Base-by-base conservation (phyloP, 2,329 filamentous ascomycete genomes). In the Onygenales sp. region DNA sequence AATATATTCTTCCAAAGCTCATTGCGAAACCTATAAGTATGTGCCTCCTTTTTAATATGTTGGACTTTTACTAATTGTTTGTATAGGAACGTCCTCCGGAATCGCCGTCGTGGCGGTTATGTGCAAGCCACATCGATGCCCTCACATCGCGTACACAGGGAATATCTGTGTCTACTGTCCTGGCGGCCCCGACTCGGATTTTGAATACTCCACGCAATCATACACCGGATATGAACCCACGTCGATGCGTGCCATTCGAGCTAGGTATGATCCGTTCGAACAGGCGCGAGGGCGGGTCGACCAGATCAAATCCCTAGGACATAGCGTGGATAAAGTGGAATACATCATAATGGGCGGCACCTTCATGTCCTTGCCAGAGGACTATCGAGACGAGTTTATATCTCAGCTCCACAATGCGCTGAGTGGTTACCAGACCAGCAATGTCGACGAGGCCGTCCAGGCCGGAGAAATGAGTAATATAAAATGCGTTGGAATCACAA, bases 271-370 rank as follows among this genome's bases (percentile, higher is more conserved):
- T 65, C 93, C 93, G 0, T 98, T 96, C 62, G 93, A 98, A 71
- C 93, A 98, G 75, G 93, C 93, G 13, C 81, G 93, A 67, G 93
- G 93, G 42, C 84, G 93, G 61, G 92, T 98, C 5, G 94, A 98
- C 63, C 93, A 98, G 73, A 89, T 98, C 66, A 94, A 95, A 70
- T 87, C 88, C 2, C 79, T 98, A 0, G 93, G 93, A 0, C 93
- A 98, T 70, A 95, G 89, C 45, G 93, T 98, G 47, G 93, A 98
- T 74, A 98, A 98, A 70, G 93, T 98, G 27, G 93, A 98, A 75
- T 98, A 97, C 70, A 98, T 98, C 66, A 95, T 98, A 67, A 98
- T 98, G 93, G 93, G 93, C 56, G 93, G 93, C 60, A 98, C 93
- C 0, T 98, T 98, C 72, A 98, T 98, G 94, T 97, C 92, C 2